Base-by-base conservation (phyloP, 306 rosid species). In the Cajanus cajan region DNA sequence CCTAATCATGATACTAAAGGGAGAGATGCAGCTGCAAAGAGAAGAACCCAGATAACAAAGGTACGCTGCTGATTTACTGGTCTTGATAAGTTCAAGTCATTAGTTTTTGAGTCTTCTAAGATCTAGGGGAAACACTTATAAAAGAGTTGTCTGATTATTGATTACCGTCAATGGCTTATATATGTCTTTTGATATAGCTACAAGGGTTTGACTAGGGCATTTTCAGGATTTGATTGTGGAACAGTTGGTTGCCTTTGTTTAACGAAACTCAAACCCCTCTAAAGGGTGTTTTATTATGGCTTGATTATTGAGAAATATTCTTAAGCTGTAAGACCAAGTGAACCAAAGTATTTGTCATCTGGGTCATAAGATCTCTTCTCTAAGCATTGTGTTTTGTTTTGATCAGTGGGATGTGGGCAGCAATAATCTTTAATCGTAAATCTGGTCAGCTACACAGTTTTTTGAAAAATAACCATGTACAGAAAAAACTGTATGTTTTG, bases 1-100 rank as follows among this genome's bases (percentile, higher is more conserved):
- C 98, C 98, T 52, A 86, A 78, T 83, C 88, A 95, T 36, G 92
- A 86, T 81, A 85, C 88, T 68, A 88, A 89, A 83, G 98, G 91
- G 59, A 88, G 92, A 81, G 94, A 91, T 82, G 87, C 73, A 9
- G 86, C 90, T 52, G 74, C 85, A 59, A 95, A 86, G 91, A 91
- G 96, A 85, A 92, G 87, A 87, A 90, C 79, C 83, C 89, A 91
- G 84, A 72, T 87, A 77, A 67, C 92, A 52, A 91, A 92, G 95
- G 95, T 88, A 73, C 9, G 77, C 51, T 39, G 54, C 33, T 63
- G 31, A 78, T 51, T 74, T 73, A 40, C 58, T 63, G 74, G 66
- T 66, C 55, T 41, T 59, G 6, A 59, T 76, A 31, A 66, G 54
- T 54, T 76, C 13, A 45, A 16, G 7, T 78, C 40, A 61, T 64